phyloP scores from a whole-genome alignment of 345 rosid genomes.

The Eucalyptus cladocalyx region DNA sequence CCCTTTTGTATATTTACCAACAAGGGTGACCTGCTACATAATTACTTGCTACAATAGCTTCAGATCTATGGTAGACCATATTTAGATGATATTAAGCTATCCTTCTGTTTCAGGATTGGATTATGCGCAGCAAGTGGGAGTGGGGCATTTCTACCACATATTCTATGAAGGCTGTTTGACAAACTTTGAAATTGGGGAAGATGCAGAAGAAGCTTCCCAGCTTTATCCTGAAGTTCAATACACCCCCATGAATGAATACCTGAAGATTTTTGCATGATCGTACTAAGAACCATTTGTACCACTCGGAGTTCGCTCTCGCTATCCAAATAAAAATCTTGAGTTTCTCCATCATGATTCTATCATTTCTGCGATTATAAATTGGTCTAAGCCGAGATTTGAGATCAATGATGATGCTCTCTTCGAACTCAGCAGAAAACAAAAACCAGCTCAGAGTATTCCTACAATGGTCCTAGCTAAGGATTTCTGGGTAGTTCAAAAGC shows the following conservation, averaged over 20 bases:
- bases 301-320: neutral
- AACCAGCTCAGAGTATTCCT: neutral
- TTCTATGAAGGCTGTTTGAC: slow-evolving; percentile 79
- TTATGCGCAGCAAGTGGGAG: slow-evolving; percentile 41
- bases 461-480: neutral
- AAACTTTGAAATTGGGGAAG: slow-evolving; percentile 53
- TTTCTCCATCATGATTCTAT: neutral
- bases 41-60: neutral
- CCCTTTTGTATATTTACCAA: neutral
- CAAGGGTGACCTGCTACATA: neutral
- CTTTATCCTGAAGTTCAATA: slow-evolving; percentile 74
- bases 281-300: neutral
- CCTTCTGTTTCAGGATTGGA: slow-evolving; percentile 28
- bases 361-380: neutral
- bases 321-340: neutral
- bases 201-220: slow-evolving; percentile 56
- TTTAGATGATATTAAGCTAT: neutral
- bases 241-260: slow-evolving; percentile 55
- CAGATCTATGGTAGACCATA: neutral
- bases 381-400: neutral
- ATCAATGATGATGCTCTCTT: neutral
- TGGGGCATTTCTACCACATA: slow-evolving; percentile 78
- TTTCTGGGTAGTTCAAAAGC: neutral
- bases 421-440: neutral
- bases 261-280: slow-evolving; percentile 18